Base-by-base conservation (phyloP, 1,284 basidiomycete genomes). In the Bondarzewia mesenterica region DNA sequence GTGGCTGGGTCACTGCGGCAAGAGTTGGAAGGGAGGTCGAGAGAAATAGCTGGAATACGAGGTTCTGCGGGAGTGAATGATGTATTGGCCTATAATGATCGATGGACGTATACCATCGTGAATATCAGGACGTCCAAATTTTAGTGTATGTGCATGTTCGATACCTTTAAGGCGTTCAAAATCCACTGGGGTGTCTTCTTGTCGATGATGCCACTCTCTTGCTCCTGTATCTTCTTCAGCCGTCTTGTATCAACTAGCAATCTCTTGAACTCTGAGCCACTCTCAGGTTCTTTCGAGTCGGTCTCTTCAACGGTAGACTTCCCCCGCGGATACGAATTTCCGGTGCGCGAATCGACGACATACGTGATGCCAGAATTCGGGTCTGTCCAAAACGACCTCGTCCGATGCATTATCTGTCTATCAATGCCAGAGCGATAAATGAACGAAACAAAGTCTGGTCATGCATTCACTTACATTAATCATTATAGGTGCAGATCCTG, bases 331-430 rank as follows among this genome's bases (percentile, higher is more conserved):
- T 72, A 70, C 35, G 78, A 67, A 63, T 86, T 75, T 10, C 78
- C 79, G 8, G 78, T 79, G 22, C 83, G 73, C 43, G 73, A 61
- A 60, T 95, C 84, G 8, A 93, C 73, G 6, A 85, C 55, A 54
- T 85, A 84, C 0, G 71, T 71, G 61, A 85, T 74, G n/a, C 83
- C 77, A 1, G 82, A 86, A 20, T 56, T 63, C 20, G 76, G 73
- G 63, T 89, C 84, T 27, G 66, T 74, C 84, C 85, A 87, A 21
- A 32, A 32, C 29, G 29, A 7, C 6, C 10, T 32, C n/a, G 10
- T 7, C 29, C 10, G 29, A 32, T 32, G n/a, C 10, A 32, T n/a
- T 32, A n/a, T 32, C 29, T 10, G 29, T 7, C 29, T 32, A 6
- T n/a, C n/a, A n/a, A n/a, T n/a, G n/a, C n/a, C n/a, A n/a, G n/a